Evolutionary conservation across 1,139 yeast genomes (phyloP), one percentile per base, ranked within the genome.

Genomic region (Trichomonascaceae sp.): DNA sequence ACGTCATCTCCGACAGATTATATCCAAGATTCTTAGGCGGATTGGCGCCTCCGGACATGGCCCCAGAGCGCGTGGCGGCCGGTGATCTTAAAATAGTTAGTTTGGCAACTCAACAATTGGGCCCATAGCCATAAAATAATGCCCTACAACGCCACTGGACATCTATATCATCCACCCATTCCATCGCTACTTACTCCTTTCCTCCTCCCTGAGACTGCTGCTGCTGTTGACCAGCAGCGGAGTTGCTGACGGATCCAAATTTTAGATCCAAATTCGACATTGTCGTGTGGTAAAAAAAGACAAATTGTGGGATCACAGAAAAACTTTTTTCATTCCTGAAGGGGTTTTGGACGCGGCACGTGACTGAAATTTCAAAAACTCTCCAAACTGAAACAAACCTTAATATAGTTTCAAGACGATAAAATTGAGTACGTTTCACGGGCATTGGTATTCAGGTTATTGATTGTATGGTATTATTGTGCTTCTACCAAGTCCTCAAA

Each of bases 11-110:
- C 15, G 55, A 41, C 30, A 54, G 49, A 43, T 49, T 49, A 4
- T 55, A 58, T 9, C 53, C 54, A 30, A 54, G 50, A 38, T 52
- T 50, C 47, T 57, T 55, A 15, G 57, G 61, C 24, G 58, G 61
- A 32, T 51, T 52, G 20, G 57, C 50, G 22, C 59, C 59, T 8
- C 58, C 58, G 15, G 58, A 54, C 55, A 55, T 49, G 45, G 56
- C 48, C 20, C 52, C 52, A 15, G 50, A 38, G 12, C 50, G 50
- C 27, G 43, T 22, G 18, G 10, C 45, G 19, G 27, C 50, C 38
- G 50, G 50, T 13, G 50, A 48, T 36, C 50, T 48, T 20, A 8
- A 10, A 17, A 17, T 15, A 20, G 50, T 48, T 48, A 48, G 50
- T 38, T 22, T 12, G n/a, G 30, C 5, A 44, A 44, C 32, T 13